Percentiles rank a stretch among this genome's conserved stretches.
phyloP scores from a whole-genome alignment of 208 protist genomes.

The Leptomonas seymouri region DNA sequence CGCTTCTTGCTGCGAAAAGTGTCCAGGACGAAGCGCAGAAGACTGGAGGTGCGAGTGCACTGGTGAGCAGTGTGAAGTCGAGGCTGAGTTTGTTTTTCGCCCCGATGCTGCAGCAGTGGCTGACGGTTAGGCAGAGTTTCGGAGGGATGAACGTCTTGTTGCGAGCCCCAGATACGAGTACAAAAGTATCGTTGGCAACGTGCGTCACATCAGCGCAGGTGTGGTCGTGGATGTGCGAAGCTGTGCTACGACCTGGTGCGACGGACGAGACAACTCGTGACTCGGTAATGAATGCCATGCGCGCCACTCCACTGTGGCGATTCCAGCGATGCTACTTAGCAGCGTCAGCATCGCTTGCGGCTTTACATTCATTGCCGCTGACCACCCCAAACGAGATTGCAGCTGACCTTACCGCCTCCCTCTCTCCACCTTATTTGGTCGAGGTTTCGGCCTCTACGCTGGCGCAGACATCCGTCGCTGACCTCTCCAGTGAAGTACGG shows the following conservation, averaged over 20 bases:
- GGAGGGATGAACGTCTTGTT: background rate
- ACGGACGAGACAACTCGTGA: background rate
- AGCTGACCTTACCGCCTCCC: background rate
- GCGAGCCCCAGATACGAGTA: background rate
- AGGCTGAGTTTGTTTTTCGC: too few relatives aligned
- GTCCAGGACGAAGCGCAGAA: background rate
- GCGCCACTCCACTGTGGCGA: constrained; percentile 16
- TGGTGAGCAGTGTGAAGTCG: background rate
- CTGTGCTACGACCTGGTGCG: background rate
- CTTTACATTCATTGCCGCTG: background rate
- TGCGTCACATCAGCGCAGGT: constrained; percentile 28
- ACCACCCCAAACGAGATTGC: background rate
- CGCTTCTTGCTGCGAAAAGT: constrained; percentile 3
- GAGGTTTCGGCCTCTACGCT: constrained; percentile 20
- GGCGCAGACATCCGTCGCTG: constrained; percentile 18
- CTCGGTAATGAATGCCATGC: background rate
- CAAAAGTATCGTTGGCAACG: background rate
- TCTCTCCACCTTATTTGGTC: constrained; percentile 8
- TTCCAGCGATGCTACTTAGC: constrained; percentile 14
- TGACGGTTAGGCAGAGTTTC: background rate
- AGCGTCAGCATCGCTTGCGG: background rate
- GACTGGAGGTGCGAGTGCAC: too few relatives aligned
- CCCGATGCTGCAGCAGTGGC: background rate
- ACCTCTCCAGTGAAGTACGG: constrained; percentile 28
- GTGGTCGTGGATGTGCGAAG: constrained; percentile 20